phyloP scores from a whole-genome alignment of 2,329 filamentous ascomycete species.

The Berkeleyomyces rouxiae region DNA sequence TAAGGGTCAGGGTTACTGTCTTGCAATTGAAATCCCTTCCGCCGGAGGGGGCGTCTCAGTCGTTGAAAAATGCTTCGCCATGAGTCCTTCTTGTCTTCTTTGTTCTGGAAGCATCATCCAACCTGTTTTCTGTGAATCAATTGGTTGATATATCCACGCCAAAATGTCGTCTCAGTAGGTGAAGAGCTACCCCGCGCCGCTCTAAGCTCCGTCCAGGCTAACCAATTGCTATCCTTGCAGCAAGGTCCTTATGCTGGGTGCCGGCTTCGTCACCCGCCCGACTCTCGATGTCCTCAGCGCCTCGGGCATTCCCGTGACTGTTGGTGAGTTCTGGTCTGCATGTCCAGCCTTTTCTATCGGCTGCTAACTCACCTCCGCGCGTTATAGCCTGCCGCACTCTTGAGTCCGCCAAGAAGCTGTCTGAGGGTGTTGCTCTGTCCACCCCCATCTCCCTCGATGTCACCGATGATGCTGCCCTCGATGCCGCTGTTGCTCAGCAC shows the following conservation, averaged over 20 bases:
- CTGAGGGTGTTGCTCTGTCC: constrained; percentile 54
- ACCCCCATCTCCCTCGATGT: constrained; percentile 73
- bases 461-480: constrained; percentile 55
- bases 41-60: background rate
- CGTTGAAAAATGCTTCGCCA: background rate
- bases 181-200: background rate
- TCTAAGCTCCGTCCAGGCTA: background rate
- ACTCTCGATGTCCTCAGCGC: constrained; percentile 47
- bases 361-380: background rate
- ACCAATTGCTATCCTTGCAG: background rate
- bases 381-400: constrained; percentile 62
- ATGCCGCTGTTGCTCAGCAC: constrained; percentile 62
- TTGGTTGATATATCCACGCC: background rate
- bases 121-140: background rate
- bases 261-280: constrained; percentile 44
- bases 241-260: constrained; percentile 21
- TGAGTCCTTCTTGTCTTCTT: background rate
- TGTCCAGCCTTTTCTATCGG: background rate
- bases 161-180: constrained; percentile 15
- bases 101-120: background rate
- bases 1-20: background rate
- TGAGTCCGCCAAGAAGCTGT: constrained; percentile 57
- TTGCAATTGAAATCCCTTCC: background rate
- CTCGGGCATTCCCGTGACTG: constrained; percentile 45
- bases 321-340: constrained; percentile 31